These are phyloP conservation scores for Xylariaceae sp. DNA, from an alignment of 2,329 filamentous ascomycete species.

Conservation along the genomic window DNA sequence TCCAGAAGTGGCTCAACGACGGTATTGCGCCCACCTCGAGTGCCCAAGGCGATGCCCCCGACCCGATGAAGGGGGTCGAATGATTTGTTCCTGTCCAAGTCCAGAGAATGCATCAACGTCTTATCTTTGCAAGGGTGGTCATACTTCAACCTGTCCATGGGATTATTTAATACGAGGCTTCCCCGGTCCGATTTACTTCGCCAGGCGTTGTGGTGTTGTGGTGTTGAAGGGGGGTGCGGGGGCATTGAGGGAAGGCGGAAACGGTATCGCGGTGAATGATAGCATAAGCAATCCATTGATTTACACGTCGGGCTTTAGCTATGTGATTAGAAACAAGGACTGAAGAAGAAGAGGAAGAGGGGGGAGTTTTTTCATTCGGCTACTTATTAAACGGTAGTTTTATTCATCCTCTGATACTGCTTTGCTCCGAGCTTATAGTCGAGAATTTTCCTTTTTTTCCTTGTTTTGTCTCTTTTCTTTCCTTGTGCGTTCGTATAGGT, in stretches of 20 bases:
- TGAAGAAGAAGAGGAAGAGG: too few relatives aligned
- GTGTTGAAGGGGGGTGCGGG: neutral
- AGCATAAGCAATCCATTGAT: too few relatives aligned
- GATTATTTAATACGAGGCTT: neutral
- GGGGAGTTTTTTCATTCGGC: too few relatives aligned
- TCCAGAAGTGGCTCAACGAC: slow-evolving; percentile 49
- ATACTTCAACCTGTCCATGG: neutral
- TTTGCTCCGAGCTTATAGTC: too few relatives aligned
- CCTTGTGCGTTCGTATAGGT: too few relatives aligned
- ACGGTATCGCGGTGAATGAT: neutral
- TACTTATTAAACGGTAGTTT: too few relatives aligned
- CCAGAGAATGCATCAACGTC: neutral
- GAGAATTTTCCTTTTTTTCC: too few relatives aligned
- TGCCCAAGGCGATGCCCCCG: slow-evolving; percentile 23
- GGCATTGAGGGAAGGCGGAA: neutral
- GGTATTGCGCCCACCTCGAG: slow-evolving; percentile 38
- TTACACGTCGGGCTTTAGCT: too few relatives aligned
- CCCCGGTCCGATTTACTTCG: neutral
- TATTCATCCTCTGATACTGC: too few relatives aligned
- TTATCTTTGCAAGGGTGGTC: neutral
- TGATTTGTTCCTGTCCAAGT: neutral
- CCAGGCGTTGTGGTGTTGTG: neutral
- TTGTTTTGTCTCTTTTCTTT: too few relatives aligned
- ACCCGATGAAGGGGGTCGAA: slow-evolving; percentile 9
- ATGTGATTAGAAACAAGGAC: too few relatives aligned